phyloP scores from a whole-genome alignment of 225 moss, liverwort and hornwort species.

The Pleurozium schreberi region DNA sequence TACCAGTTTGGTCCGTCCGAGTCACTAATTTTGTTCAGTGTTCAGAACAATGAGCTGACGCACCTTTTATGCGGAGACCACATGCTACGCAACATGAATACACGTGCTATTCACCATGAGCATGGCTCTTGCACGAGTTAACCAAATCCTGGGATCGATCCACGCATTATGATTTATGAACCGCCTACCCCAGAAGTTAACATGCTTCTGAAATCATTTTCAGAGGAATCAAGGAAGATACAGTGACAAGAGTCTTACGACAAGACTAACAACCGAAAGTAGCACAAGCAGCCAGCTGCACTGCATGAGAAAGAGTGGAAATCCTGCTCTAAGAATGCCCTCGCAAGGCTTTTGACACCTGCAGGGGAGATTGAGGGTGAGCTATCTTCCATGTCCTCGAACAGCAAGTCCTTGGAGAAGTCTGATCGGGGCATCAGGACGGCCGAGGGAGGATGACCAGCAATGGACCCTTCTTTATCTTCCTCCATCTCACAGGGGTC shows the following conservation, averaged over 20 bases:
- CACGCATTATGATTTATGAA: neutral
- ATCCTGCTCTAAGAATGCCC: neutral
- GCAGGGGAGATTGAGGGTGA: neutral
- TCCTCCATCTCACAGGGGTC: neutral
- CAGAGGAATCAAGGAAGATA: neutral
- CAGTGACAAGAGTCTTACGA: neutral
- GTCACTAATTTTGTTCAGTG: neutral
- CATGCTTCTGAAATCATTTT: neutral
- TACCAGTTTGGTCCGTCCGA: neutral
- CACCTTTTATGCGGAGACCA: neutral
- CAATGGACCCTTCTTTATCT: neutral
- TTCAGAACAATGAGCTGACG: neutral
- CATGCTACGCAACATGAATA: neutral
- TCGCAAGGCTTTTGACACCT: neutral
- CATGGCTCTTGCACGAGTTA: neutral
- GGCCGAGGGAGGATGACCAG: neutral
- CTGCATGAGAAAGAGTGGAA: neutral
- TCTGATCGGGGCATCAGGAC: neutral
- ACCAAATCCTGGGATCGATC: neutral
- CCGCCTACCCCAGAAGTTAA: neutral
- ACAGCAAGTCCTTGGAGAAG: neutral
- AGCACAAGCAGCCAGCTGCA: neutral
- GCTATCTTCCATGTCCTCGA: neutral
- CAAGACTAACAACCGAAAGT: neutral
- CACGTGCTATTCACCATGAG: neutral